Conservation (phyloP, 202 grass and related monocot species). For the Panicum virgatum region DNA sequence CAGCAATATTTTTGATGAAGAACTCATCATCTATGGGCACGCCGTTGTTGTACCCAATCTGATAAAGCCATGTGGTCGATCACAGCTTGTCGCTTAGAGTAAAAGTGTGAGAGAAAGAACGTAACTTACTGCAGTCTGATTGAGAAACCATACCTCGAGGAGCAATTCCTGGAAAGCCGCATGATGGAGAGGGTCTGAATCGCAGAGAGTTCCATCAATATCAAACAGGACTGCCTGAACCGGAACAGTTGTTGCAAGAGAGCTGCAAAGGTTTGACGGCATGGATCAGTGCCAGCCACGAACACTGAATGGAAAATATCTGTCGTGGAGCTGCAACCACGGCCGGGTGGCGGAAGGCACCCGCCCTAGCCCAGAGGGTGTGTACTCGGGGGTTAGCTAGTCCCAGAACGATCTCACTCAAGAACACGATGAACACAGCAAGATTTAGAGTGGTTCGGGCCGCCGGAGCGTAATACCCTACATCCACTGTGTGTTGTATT, state of each 20-base stretch:
- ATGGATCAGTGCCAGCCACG: neutral
- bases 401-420: too few relatives aligned
- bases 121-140: neutral
- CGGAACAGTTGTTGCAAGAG: conserved; percentile 55
- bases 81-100: neutral
- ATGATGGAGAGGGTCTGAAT: conserved; percentile 89
- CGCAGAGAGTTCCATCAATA: conserved; percentile 86
- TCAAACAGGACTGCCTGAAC: conserved; percentile 86
- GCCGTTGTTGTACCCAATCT: conserved; percentile 98
- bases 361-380: too few relatives aligned
- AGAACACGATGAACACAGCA: too few relatives aligned
- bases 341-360: too few relatives aligned
- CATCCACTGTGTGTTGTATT: too few relatives aligned
- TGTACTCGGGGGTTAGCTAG: too few relatives aligned
- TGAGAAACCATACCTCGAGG: conserved; percentile 47
- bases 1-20: conserved; percentile 92
- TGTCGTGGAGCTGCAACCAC: too few relatives aligned
- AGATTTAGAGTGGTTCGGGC: too few relatives aligned
- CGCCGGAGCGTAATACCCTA: too few relatives aligned
- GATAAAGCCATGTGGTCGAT: neutral
- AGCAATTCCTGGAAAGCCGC: conserved; percentile 83
- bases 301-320: too few relatives aligned
- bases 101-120: neutral
- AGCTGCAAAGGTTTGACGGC: conserved; percentile 32
- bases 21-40: conserved; percentile 81